Evolutionary conservation across 192 early-diverging fungal genomes (phyloP).

Genomic region (Allomyces macrogynus): DNA sequence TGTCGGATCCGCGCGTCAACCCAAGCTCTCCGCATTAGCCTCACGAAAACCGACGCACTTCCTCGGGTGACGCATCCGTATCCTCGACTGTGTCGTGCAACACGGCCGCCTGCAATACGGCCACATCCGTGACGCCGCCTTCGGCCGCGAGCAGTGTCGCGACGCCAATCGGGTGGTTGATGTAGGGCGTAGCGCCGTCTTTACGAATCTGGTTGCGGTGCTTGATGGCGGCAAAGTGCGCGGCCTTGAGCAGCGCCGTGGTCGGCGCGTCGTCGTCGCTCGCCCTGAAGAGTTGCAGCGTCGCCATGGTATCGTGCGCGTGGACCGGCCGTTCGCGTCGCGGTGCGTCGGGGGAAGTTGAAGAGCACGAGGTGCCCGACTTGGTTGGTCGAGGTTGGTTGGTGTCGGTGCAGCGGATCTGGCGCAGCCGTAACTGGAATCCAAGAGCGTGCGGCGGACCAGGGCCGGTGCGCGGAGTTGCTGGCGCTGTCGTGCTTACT

Average conservation of each 20-base stretch:
- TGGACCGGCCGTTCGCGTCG: no score
- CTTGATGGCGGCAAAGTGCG: conserved; percentile 30
- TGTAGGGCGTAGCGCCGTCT: conserved; percentile 36
- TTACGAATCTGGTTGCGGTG: conserved; percentile 31
- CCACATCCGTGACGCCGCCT: conserved; percentile 22
- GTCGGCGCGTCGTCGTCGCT: background rate
- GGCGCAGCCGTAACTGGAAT: no score
- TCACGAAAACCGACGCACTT: conserved; percentile 11
- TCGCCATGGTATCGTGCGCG: background rate
- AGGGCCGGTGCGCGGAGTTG: no score
- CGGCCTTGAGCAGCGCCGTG: conserved; percentile 8
- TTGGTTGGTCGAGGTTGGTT: no score
- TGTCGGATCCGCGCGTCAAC: background rate
- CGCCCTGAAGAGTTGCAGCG: background rate
- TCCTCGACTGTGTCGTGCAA: conserved; percentile 52
- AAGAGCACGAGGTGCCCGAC: no score
- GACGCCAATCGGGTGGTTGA: conserved; percentile 41
- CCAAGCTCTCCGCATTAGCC: background rate
- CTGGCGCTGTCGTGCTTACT: no score
- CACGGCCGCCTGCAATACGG: conserved; percentile 27
- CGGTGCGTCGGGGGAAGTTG: no score
- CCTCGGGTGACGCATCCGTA: conserved; percentile 37
- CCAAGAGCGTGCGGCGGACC: no score
- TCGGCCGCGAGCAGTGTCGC: conserved; percentile 19
- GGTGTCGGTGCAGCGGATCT: no score